Evolutionary conservation across 371 early-diverging fungal species (phyloP).

Genomic region (Apophysomyces ossiformis): DNA sequence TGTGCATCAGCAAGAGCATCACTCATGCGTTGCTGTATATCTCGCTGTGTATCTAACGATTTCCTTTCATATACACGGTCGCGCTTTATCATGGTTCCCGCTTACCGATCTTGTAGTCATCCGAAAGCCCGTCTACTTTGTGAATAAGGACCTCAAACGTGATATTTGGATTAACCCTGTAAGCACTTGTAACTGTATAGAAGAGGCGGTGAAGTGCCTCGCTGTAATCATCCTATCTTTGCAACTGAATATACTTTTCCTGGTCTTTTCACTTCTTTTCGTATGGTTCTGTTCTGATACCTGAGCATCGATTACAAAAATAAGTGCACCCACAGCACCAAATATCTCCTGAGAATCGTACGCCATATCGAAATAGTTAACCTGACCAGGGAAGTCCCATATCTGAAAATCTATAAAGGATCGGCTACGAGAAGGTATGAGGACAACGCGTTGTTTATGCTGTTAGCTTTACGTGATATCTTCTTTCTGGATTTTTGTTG

Average conservation of each 20-base stretch:
- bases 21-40: conserved; percentile 87
- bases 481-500: conserved; percentile 79
- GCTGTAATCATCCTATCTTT: conserved; percentile 80
- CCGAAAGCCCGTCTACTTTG: conserved; percentile 95
- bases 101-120: conserved; percentile 90
- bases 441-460: background rate
- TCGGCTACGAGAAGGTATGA: conserved; percentile 42
- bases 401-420: conserved; percentile 89
- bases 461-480: conserved; percentile 64
- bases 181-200: conserved; percentile 77
- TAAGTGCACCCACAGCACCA: conserved; percentile 79
- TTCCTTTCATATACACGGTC: background rate
- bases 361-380: conserved; percentile 81
- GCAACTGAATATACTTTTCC: background rate
- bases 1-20: conserved; percentile 87
- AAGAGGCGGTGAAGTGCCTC: conserved; percentile 80
- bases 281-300: conserved; percentile 30
- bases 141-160: conserved; percentile 94
- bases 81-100: background rate
- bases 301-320: conserved; percentile 95
- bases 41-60: conserved; percentile 83
- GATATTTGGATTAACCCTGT: conserved; percentile 80
- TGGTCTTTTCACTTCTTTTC: background rate
- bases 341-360: conserved; percentile 78
- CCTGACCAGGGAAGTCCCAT: conserved; percentile 94